phyloP scores from a whole-genome alignment of 306 rosid species.

The Aeschynomene evenia region DNA sequence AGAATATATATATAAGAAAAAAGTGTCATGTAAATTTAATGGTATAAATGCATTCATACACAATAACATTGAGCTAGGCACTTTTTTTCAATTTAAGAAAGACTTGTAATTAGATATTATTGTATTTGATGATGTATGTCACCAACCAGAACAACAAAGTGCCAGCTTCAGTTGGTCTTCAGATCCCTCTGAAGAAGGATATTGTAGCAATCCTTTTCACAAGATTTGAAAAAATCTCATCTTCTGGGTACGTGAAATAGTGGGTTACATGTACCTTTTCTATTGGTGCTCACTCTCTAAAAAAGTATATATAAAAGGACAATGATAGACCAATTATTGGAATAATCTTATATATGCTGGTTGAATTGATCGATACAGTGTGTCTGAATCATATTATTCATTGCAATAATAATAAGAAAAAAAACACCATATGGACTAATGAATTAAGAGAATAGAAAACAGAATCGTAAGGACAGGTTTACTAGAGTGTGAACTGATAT shows the following conservation, averaged over 20 bases:
- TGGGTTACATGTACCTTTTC: constrained; percentile 77
- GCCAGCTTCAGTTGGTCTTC: too few species aligned
- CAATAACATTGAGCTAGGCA: too few species aligned
- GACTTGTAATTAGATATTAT: too few species aligned
- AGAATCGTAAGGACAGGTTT: not conserved
- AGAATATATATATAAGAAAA: too few species aligned
- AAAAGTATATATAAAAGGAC: constrained; percentile 15
- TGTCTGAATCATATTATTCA: not conserved
- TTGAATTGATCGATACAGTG: not conserved
- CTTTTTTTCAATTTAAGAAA: too few species aligned
- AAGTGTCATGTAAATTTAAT: too few species aligned
- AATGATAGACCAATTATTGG: not conserved
- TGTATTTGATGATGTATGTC: too few species aligned
- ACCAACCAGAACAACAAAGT: too few species aligned
- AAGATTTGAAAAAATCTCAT: constrained; percentile 79
- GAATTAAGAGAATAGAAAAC: not conserved
- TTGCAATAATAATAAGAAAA: not conserved
- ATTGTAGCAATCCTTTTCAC: constrained; percentile 70
- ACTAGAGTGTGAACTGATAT: too few species aligned
- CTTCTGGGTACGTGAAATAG: constrained; percentile 68
- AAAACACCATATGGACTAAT: not conserved
- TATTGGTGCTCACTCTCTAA: constrained; percentile 83
- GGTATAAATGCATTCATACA: too few species aligned
- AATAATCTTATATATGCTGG: not conserved
- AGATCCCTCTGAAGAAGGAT: constrained; percentile 70